phyloP scores from a whole-genome alignment of 352 stramenopile genomes.

The Globisporangium okanoganense region DNA sequence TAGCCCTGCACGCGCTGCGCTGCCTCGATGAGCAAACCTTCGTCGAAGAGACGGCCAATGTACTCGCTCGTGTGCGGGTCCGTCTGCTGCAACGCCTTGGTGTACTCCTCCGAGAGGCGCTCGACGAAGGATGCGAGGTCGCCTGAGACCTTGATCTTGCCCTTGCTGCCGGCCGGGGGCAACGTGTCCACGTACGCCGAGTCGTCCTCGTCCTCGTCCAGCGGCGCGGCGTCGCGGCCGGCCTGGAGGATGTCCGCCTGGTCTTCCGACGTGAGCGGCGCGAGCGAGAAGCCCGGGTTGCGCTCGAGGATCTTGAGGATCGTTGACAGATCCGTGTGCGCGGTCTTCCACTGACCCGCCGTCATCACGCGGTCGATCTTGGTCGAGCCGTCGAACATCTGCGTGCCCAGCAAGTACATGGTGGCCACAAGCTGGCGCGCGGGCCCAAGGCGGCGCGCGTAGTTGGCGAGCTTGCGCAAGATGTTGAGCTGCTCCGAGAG shows the following conservation, averaged over 20 bases:
- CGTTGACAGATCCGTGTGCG: slow-evolving; percentile 53
- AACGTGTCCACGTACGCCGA: slow-evolving; percentile 76
- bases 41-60: slow-evolving; percentile 91
- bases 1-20: slow-evolving; percentile 89
- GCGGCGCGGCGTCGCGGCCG: slow-evolving; percentile 61
- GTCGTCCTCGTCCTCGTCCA: slow-evolving; percentile 84
- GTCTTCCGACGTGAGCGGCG: slow-evolving; percentile 73
- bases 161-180: slow-evolving; percentile 66
- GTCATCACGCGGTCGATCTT: slow-evolving; percentile 89
- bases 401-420: slow-evolving; percentile 80
- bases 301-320: slow-evolving; percentile 79
- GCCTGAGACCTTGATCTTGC: slow-evolving; percentile 85
- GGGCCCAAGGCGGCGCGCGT: slow-evolving; percentile 67
- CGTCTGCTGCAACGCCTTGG: slow-evolving; percentile 96
- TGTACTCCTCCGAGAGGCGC: slow-evolving; percentile 97
- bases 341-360: slow-evolving; percentile 68
- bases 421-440: slow-evolving; percentile 70
- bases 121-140: slow-evolving; percentile 88
- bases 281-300: slow-evolving; percentile 76
- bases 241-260: slow-evolving; percentile 81
- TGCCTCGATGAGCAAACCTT: slow-evolving; percentile 88
- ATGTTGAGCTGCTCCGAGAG: slow-evolving; percentile 61
- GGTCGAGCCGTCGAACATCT: slow-evolving; percentile 77
- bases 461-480: slow-evolving; percentile 79
- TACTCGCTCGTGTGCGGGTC: slow-evolving; percentile 96